phyloP scores from a whole-genome alignment of 176 grass and related monocot species.

The Olyra latifolia region DNA sequence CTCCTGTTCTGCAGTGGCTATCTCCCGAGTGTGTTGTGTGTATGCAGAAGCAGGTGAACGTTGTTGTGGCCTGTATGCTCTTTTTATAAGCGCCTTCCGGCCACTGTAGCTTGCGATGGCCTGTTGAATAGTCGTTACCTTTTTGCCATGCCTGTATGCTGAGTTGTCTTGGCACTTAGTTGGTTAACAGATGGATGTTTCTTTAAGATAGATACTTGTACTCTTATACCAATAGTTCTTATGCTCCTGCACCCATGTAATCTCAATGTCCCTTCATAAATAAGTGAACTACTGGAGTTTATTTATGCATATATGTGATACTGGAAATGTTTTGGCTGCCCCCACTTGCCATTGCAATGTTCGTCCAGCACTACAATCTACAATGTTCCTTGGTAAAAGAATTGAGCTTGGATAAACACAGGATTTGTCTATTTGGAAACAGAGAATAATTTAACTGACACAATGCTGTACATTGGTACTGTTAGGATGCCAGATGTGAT shows the following conservation, averaged over 20 bases:
- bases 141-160: too few species aligned
- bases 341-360: not conserved
- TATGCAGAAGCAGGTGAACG: too few species aligned
- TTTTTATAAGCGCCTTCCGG: too few species aligned
- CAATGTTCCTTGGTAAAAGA: not conserved
- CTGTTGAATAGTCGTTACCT: too few species aligned
- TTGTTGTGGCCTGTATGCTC: too few species aligned
- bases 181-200: constrained; percentile 16
- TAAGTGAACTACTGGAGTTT: not conserved
- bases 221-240: not conserved
- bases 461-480: not conserved
- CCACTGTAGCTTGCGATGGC: too few species aligned
- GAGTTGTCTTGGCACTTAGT: constrained; percentile 25
- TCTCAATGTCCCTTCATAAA: not conserved
- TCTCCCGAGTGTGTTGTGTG: too few species aligned
- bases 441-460: not conserved
- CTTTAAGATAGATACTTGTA: constrained; percentile 1
- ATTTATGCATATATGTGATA: not conserved
- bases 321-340: not conserved
- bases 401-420: not conserved
- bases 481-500: not conserved
- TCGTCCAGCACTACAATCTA: not conserved
- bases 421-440: too few species aligned
- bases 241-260: constrained; percentile 21
- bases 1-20: too few species aligned